These are phyloP conservation scores for Pichia membranifaciens DNA, from an alignment of 805 yeast genomes.

Conservation along the genomic window DNA sequence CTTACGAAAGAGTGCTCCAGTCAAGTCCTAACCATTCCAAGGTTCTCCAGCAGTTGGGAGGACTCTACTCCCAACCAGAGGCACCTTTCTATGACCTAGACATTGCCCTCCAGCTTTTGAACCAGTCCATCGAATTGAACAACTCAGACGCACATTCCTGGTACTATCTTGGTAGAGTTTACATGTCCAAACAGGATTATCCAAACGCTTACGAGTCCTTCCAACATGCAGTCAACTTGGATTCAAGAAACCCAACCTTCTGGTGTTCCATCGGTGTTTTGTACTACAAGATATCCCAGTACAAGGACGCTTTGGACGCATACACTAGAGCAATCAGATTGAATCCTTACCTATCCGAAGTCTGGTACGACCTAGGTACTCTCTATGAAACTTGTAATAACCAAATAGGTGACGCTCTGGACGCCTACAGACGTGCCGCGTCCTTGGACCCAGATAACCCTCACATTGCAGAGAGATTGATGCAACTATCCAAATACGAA, in stretches of 20 bases:
- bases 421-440: constrained; percentile 95
- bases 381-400: constrained; percentile 95
- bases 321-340: constrained; percentile 93
- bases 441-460: constrained; percentile 91
- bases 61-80: constrained; percentile 76
- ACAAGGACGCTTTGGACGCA: constrained; percentile 94
- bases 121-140: constrained; percentile 86
- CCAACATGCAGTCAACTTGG: constrained; percentile 97
- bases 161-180: constrained; percentile 95
- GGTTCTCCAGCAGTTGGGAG: constrained; percentile 92
- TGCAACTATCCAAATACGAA: constrained; percentile 70
- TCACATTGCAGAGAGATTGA: constrained; percentile 88
- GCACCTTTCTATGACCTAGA: constrained; percentile 74
- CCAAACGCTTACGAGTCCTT: constrained; percentile 96
- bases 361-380: constrained; percentile 98
- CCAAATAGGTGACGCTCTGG: constrained; percentile 90
- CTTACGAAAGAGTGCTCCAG: constrained; percentile 85
- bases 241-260: constrained; percentile 94
- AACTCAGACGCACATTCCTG: constrained; percentile 91
- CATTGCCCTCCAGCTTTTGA: constrained; percentile 71
- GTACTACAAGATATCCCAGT: constrained; percentile 93
- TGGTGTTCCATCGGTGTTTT: constrained; percentile 97
- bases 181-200: constrained; percentile 93
- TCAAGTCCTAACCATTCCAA: constrained; percentile 93
- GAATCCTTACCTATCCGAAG: constrained; percentile 94